Evolutionary conservation across 306 rosid species (phyloP).

Genomic region (Fragaria iinumae): DNA sequence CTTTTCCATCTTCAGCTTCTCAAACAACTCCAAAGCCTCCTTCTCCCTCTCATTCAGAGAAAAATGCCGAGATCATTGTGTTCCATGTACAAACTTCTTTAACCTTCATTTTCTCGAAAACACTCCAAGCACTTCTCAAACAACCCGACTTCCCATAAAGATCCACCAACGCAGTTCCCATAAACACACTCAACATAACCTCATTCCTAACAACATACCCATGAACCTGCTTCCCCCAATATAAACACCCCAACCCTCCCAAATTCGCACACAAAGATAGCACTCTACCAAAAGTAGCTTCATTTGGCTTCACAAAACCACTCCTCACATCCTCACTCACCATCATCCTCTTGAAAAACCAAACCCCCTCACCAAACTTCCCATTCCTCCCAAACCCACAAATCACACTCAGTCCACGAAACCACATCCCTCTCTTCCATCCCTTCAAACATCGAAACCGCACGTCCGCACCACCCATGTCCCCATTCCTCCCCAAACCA

Average conservation of each 20-base stretch:
- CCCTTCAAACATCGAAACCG: conserved; percentile 36
- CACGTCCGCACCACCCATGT: conserved; percentile 46
- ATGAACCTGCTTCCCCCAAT: conserved; percentile 64
- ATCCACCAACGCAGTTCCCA: conserved; percentile 61
- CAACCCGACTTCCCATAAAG: conserved; percentile 76
- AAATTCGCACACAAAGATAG: conserved; percentile 61
- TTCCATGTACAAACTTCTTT: conserved; percentile 75
- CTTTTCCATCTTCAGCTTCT: conserved; percentile 42
- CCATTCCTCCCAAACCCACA: conserved; percentile 57
- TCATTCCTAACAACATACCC: conserved; percentile 42
- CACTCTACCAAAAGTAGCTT: conserved; percentile 70
- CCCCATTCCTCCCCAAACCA: conserved; percentile 56
- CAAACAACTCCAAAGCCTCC: conserved; percentile 62
- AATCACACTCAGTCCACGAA: conserved; percentile 65
- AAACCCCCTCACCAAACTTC: conserved; percentile 41
- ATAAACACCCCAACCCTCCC: conserved; percentile 44
- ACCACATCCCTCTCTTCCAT: conserved; percentile 58
- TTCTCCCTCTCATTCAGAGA: conserved; percentile 64
- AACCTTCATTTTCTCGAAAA: conserved; percentile 38
- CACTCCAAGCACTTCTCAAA: conserved; percentile 35
- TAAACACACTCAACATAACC: conserved; percentile 40
- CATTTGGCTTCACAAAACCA: conserved; percentile 59
- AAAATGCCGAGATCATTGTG: conserved; percentile 69
- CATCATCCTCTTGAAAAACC: conserved; percentile 56
- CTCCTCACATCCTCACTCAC: conserved; percentile 33